Evolutionary conservation across 106 monocot genomes (phyloP), one percentile per base, ranked within the genome.

Genomic region (Dioscorea dumetorum): DNA sequence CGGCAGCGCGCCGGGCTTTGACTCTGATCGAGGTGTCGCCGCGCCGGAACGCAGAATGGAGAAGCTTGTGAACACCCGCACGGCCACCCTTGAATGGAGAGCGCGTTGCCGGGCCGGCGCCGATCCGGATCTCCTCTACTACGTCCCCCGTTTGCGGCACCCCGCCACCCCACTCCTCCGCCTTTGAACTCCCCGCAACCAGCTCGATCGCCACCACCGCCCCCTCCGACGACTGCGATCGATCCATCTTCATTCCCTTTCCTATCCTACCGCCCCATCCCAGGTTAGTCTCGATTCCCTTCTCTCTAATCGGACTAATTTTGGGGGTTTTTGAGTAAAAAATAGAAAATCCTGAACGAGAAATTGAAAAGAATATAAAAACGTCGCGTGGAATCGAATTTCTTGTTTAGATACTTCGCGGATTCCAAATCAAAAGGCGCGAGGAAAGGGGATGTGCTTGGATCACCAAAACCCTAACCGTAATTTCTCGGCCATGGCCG

Each of bases 121-220:
- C 84, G 70, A 90, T 82, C 64, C 57, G 60, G 75, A 90, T 64
- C 87, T 94, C 90, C 79, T 84, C 87, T 54, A 94, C 77, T 22
- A 94, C 80, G 84, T 90, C 90, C 24, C 94, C 94, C 50, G 90
- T 82, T 73, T 90, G 94, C 23, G 84, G 76, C 61, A 65, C 74
- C 34, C 74, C 78, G 64, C 70, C 77, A 51, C 80, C 69, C 76
- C 88, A 88, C 77, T 86, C 88, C 64, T 85, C 84, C 22, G 81
- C 86, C 72, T 61, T 82, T 61, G 71, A 72, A 67, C 86, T 68
- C 14, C 80, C 82, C 11, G 70, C 74, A 28, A 82, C 61, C 72
- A 82, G 81, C 74, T 94, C 86, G 48, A 94, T 74, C 56, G 85
- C 85, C 71, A 89, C 81, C 68, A 91, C 87, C 64, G 34, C 33